Conservation (phyloP, 139 green algal genomes). For the Raphidocelis subcapitata region DNA sequence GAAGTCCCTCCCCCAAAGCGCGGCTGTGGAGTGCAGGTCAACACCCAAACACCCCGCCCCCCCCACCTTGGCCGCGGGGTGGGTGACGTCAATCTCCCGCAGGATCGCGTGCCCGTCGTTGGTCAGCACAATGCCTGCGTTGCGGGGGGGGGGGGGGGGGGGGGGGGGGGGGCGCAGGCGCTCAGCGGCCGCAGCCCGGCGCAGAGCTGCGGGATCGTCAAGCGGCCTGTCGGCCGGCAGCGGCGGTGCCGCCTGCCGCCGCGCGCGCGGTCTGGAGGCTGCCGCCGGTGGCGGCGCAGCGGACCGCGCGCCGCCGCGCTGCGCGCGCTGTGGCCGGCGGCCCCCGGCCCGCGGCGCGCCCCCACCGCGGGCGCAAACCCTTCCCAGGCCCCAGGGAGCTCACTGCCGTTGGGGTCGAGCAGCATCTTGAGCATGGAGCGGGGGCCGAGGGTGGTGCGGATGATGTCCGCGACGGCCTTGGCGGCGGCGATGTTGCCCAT, state of each 20-base stretch:
- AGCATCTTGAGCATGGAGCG: constrained; percentile 99
- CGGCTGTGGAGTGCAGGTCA: no score
- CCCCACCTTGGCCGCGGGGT: constrained; percentile 94
- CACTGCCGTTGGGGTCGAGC: constrained; percentile 93
- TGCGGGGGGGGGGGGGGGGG: neutral
- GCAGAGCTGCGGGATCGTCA: no score
- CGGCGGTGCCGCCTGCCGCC: no score
- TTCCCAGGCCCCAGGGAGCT: neutral
- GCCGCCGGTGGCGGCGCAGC: no score
- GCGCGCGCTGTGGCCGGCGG: no score
- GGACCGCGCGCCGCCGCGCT: no score
- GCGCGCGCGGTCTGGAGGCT: no score
- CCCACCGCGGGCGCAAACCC: no score
- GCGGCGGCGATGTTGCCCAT: constrained; percentile 93
- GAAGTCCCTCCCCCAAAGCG: no score
- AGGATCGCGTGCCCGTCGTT: constrained; percentile 99
- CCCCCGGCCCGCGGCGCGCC: no score
- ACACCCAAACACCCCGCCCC: no score
- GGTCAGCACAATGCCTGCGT: constrained; percentile 93
- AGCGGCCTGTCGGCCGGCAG: no score
- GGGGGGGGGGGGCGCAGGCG: neutral
- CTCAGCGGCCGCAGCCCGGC: neutral
- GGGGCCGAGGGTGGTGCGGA: constrained; percentile 95
- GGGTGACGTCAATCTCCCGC: constrained; percentile 96
- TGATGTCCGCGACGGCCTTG: constrained; percentile 98